These are phyloP conservation scores for Gamarada debralockiae DNA, from an alignment of 495 filamentous ascomycete species.

Conservation along the genomic window DNA sequence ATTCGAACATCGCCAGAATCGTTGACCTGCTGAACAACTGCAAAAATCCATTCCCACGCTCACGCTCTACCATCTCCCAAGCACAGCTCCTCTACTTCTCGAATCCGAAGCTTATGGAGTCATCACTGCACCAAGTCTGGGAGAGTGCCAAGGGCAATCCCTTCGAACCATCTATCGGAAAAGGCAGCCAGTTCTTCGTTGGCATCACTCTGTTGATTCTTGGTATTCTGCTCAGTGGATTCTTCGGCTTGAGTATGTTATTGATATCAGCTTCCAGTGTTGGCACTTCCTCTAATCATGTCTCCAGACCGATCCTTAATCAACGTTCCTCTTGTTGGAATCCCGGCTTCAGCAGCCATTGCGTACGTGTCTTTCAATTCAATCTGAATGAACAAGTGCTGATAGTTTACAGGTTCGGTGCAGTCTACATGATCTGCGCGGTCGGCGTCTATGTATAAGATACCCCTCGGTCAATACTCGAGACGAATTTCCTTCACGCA, in stretches of 20 bases:
- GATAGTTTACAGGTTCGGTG: slow-evolving; percentile 66
- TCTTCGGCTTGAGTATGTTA: slow-evolving; percentile 81
- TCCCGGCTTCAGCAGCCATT: slow-evolving; percentile 84
- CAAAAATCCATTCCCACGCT: background rate
- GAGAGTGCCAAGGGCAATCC: slow-evolving; percentile 80
- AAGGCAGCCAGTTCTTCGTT: slow-evolving; percentile 78
- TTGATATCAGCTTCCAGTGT: background rate
- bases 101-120: slow-evolving; percentile 47
- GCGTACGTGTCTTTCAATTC: slow-evolving; percentile 57
- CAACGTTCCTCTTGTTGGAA: slow-evolving; percentile 71
- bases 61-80: background rate
- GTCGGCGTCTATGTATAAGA: slow-evolving; percentile 96
- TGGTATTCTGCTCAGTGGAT: slow-evolving; percentile 61
- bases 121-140: slow-evolving; percentile 83
- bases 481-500: slow-evolving; percentile 19
- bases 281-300: slow-evolving; percentile 2
- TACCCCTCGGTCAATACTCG: slow-evolving; percentile 32
- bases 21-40: background rate
- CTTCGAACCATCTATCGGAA: slow-evolving; percentile 75
- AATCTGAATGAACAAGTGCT: background rate
- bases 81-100: background rate
- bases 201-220: slow-evolving; percentile 73
- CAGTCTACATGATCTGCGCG: slow-evolving; percentile 97
- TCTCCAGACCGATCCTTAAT: slow-evolving; percentile 76
- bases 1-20: background rate